Base-by-base conservation (phyloP, 2,329 filamentous ascomycete genomes). In the Alternaria consortialis region DNA sequence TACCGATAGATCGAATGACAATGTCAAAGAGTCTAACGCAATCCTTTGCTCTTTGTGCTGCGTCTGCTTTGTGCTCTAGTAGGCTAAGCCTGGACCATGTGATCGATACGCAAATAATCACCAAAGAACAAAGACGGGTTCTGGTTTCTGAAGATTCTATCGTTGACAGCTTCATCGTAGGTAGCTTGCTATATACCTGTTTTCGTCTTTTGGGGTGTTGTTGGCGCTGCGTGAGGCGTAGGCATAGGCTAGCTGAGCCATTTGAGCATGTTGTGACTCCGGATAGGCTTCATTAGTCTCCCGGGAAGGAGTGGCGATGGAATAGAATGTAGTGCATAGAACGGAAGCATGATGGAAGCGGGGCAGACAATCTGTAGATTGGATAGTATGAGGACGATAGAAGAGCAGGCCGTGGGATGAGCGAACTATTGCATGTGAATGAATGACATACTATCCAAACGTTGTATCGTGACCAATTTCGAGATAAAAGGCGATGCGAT, bases 1-100 rank as follows among this genome's bases (percentile, higher is more conserved):
- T 52, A 52, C 50, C 7, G 50, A 40, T 40, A 52, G 36, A 53
- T 31, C 2, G 1, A 53, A 53, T 34, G 51, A 20, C 27, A 53
- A 15, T 43, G 12, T 43, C 37, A 42, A 7, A 53, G 31, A 52
- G 7, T 53, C 13, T 7, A 37, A 17, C 27, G 13, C 13, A 20
- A 37, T 12, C 36, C 20, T 7, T 52, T n/a, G 5, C 6, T 52
- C 23, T 39, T 39, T 5, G 8, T 51, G 47, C 20, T 39, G 23
- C 7, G 9, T 23, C 15, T 31, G 13, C 43, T 31, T 27, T 31
- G 27, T 32, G 43, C 25, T 25, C 39, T 7, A 23, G 11, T 13
- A 15, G 20, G 43, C 27, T 31, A 25, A 47, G 15, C 13, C 25
- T 20, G n/a, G 15, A 47, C 27, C 17, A 4, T n/a, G 9, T 47